Percentiles rank a stretch among this genome's conserved stretches.
Conservation (phyloP, 78 protist species). For the Ministeria vibrans region DNA sequence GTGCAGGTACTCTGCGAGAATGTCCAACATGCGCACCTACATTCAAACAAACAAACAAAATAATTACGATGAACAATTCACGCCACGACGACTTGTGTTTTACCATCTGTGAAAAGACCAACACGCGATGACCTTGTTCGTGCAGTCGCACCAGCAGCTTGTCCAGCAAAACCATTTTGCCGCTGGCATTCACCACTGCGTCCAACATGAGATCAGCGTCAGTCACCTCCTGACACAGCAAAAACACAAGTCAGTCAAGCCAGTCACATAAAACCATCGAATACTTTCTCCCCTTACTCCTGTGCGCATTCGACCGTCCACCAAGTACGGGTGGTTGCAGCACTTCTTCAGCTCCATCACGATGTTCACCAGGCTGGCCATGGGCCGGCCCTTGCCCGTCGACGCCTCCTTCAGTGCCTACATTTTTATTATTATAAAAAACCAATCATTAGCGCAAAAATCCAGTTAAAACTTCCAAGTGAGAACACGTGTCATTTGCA, state of each 20-base stretch:
- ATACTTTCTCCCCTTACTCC: neutral
- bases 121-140: constrained; percentile 80
- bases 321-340: constrained; percentile 90
- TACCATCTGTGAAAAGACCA: constrained; percentile 89
- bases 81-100: neutral
- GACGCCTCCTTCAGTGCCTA: neutral
- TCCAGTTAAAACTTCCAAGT: no score
- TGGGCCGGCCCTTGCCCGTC: constrained; percentile 16
- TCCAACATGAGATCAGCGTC: neutral
- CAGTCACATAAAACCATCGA: neutral
- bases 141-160: constrained; percentile 66
- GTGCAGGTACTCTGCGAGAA: constrained; percentile 69
- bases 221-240: neutral
- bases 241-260: neutral
- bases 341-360: constrained; percentile 85
- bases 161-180: constrained; percentile 81
- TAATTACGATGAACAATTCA: no score
- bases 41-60: no score
- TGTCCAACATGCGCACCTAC: constrained; percentile 83
- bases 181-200: neutral
- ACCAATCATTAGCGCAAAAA: no score
- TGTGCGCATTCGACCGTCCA: constrained; percentile 54
- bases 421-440: no score
- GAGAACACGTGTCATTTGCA: no score
- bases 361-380: constrained; percentile 68